These are phyloP conservation scores for Areca catechu DNA, from an alignment of 176 grass and related monocot genomes.

Conservation along the genomic window DNA sequence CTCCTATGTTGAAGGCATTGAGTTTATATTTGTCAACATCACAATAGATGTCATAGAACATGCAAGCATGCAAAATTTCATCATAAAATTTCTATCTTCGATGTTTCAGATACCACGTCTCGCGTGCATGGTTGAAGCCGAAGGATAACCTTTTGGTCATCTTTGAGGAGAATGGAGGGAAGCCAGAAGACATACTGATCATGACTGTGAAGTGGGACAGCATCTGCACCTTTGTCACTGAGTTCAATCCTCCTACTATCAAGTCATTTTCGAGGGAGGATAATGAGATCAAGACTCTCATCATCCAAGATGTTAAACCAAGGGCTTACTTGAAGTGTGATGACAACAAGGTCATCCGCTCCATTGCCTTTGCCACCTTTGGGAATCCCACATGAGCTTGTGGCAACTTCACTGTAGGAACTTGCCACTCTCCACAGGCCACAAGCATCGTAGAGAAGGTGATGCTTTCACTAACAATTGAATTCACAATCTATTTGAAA, in stretches of 20 bases:
- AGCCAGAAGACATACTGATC: conserved; percentile 55
- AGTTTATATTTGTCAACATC: too few species aligned
- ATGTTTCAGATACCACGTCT: conserved; percentile 48
- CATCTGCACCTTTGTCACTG: conserved; percentile 73
- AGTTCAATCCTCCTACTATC: conserved; percentile 47
- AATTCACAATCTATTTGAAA: too few species aligned
- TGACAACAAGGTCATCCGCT: conserved; percentile 53
- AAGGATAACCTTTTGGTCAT: conserved; percentile 49
- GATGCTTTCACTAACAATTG: background rate
- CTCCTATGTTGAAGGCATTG: too few species aligned
- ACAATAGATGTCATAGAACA: too few species aligned
- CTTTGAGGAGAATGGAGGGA: conserved; percentile 69
- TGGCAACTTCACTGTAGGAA: conserved; percentile 71
- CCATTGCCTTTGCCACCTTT: conserved; percentile 75
- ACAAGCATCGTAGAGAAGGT: conserved; percentile 48
- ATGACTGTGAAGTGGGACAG: conserved; percentile 84
- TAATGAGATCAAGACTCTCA: conserved; percentile 25
- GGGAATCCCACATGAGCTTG: conserved; percentile 71
- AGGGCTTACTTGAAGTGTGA: conserved; percentile 33
- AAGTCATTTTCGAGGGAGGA: conserved; percentile 42
- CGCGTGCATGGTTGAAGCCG: conserved; percentile 35
- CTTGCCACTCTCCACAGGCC: conserved; percentile 45
- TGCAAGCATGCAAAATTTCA: too few species aligned
- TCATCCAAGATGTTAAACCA: conserved; percentile 27
- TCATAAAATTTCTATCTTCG: too few species aligned